phyloP scores from a whole-genome alignment of 2,329 filamentous ascomycete genomes.

The Dactylonectria estremocensis region DNA sequence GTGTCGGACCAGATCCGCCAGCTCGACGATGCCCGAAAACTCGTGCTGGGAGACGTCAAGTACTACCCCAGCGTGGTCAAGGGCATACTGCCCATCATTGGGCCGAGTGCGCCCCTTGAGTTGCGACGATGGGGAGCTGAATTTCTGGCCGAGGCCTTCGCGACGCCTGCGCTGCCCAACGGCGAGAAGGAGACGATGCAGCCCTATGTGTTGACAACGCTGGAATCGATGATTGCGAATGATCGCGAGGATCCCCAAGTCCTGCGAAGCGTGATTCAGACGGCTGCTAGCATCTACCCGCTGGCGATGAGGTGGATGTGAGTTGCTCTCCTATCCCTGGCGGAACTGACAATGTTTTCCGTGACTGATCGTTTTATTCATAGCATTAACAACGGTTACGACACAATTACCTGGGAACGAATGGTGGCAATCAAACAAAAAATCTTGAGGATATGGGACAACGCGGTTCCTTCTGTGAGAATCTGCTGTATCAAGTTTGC shows the following conservation, averaged over 20 bases:
- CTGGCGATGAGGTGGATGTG: constrained; percentile 95
- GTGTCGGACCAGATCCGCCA: constrained; percentile 86
- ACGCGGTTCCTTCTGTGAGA: constrained; percentile 80
- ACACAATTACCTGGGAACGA: constrained; percentile 86
- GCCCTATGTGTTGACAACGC: constrained; percentile 81
- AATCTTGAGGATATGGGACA: constrained; percentile 91
- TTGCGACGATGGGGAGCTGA: constrained; percentile 96
- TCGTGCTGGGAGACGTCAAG: constrained; percentile 87
- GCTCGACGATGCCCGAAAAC: constrained; percentile 90
- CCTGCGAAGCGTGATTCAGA: constrained; percentile 88
- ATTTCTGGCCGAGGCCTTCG: constrained; percentile 95
- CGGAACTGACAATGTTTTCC: constrained; percentile 17
- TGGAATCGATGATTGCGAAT: constrained; percentile 79
- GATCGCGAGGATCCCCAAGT: constrained; percentile 85
- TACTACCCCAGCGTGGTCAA: constrained; percentile 95
- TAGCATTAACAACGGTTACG: constrained; percentile 90
- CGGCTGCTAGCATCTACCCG: constrained; percentile 93
- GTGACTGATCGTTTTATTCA: constrained; percentile 50
- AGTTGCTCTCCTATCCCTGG: constrained; percentile 61
- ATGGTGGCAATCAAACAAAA: constrained; percentile 91
- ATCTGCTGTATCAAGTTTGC: constrained; percentile 99
- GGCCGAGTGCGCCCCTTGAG: constrained; percentile 80
- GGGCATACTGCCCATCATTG: constrained; percentile 93
- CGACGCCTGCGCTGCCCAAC: constrained; percentile 85
- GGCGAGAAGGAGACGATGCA: constrained; percentile 87